phyloP scores from a whole-genome alignment of 2,329 filamentous ascomycete species.

The Pseudogymnoascus sp. region DNA sequence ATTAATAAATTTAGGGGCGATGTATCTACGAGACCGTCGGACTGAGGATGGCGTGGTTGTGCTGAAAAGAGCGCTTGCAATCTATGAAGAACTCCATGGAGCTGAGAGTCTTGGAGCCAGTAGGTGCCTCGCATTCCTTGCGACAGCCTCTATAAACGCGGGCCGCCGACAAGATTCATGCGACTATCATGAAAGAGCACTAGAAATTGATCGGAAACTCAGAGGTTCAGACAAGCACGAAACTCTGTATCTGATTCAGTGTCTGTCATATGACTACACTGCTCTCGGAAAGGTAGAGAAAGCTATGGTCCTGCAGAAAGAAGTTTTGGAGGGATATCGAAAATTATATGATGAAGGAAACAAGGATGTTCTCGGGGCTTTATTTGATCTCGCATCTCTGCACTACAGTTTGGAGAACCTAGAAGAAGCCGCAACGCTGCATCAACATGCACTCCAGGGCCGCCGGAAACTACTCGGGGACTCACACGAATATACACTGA shows the following conservation, averaged over 20 bases:
- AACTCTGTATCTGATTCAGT: neutral
- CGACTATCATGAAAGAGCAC: neutral
- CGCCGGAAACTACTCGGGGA: neutral
- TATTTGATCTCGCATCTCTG: neutral
- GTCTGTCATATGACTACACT: neutral
- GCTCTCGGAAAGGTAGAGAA: neutral
- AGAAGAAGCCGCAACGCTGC: neutral
- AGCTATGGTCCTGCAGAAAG: neutral
- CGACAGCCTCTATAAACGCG: neutral
- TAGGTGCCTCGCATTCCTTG: neutral
- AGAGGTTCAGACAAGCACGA: neutral
- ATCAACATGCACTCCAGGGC: neutral
- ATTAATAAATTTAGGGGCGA: neutral
- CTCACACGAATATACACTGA: neutral
- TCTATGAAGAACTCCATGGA: neutral
- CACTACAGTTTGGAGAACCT: neutral
- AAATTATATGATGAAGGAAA: neutral
- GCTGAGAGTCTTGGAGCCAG: neutral
- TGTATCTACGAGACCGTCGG: neutral
- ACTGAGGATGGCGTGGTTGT: neutral
- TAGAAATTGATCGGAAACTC: neutral
- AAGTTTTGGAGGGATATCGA: neutral
- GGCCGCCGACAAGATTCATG: neutral
- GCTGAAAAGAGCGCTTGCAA: neutral
- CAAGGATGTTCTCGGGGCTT: neutral